These are phyloP conservation scores for Echeveria elegans DNA, from an alignment of 164 flowering plant species.

Conservation along the genomic window DNA sequence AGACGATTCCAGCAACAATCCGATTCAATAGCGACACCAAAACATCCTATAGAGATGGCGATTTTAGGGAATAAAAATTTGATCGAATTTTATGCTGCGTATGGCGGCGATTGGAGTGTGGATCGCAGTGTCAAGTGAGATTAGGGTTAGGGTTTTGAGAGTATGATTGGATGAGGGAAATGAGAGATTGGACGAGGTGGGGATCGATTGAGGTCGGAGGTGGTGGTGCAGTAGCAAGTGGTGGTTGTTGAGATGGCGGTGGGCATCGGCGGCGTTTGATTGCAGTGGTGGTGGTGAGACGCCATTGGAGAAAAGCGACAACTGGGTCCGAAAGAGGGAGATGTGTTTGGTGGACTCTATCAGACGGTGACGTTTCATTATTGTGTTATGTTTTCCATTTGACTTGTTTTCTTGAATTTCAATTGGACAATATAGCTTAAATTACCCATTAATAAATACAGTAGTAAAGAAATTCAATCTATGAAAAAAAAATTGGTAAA, in stretches of 20 bases:
- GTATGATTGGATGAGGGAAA: background rate
- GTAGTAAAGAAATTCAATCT: too few species aligned
- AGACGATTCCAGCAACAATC: conserved; percentile 59
- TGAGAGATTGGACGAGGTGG: background rate
- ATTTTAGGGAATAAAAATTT: background rate
- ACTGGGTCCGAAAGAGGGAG: background rate
- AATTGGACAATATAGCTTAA: too few species aligned
- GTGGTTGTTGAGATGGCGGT: background rate
- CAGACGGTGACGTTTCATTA: background rate
- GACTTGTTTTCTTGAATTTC: background rate
- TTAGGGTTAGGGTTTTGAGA: conserved; percentile 6
- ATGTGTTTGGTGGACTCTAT: background rate
- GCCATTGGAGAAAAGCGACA: conserved; percentile 3
- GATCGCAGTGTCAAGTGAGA: background rate
- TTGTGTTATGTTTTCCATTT: too few species aligned
- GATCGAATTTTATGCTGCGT: background rate
- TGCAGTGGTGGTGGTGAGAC: conserved; percentile 1
- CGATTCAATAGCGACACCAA: conserved; percentile 36
- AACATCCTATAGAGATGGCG: background rate
- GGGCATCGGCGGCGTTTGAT: background rate
- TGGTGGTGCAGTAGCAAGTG: background rate
- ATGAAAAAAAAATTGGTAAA: too few species aligned
- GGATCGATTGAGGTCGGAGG: background rate
- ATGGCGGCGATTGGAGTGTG: background rate
- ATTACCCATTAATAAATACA: too few species aligned